Conservation (phyloP, 2,329 filamentous ascomycete genomes). For the Coleophoma cylindrospora region DNA sequence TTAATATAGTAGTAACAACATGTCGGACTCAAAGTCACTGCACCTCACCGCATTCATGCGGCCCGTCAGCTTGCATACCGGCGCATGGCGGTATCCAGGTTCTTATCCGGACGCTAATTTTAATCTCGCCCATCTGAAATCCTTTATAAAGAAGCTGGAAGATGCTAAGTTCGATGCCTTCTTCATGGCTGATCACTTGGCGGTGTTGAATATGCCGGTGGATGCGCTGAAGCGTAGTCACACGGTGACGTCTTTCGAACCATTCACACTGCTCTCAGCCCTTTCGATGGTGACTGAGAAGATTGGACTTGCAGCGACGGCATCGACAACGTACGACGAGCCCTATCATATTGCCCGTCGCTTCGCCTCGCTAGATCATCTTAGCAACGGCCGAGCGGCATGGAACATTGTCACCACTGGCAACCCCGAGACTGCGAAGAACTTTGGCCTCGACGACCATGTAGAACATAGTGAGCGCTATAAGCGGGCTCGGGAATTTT, state of each 20-base stretch:
- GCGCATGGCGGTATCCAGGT: conserved; percentile 57
- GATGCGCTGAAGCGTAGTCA: conserved; percentile 53
- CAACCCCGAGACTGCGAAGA: conserved; percentile 48
- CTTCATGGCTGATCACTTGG: conserved; percentile 61
- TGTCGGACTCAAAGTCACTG: conserved; percentile 25
- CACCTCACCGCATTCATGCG: conserved; percentile 57
- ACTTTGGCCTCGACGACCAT: conserved; percentile 34
- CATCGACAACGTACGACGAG: conserved; percentile 62
- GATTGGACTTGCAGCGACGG: conserved; percentile 61
- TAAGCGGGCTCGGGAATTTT: conserved; percentile 55
- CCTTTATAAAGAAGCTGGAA: conserved; percentile 53
- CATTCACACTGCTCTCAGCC: conserved; percentile 53
- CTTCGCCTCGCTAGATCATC: conserved; percentile 60
- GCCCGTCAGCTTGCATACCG: conserved; percentile 34
- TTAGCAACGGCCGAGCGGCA: conserved; percentile 59
- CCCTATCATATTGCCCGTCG: conserved; percentile 61
- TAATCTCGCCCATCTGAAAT: conserved; percentile 55
- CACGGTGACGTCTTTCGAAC: conserved; percentile 62
- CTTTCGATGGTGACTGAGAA: conserved; percentile 63
- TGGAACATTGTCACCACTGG: conserved; percentile 52
- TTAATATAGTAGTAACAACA: neutral
- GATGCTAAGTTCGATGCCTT: conserved; percentile 58
- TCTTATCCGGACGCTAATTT: conserved; percentile 56
- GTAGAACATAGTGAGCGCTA: conserved; percentile 59
- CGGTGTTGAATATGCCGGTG: conserved; percentile 49